These are phyloP conservation scores for Fusarium verticillioides DNA, from an alignment of 2,329 filamentous ascomycete genomes.

Conservation along the genomic window DNA sequence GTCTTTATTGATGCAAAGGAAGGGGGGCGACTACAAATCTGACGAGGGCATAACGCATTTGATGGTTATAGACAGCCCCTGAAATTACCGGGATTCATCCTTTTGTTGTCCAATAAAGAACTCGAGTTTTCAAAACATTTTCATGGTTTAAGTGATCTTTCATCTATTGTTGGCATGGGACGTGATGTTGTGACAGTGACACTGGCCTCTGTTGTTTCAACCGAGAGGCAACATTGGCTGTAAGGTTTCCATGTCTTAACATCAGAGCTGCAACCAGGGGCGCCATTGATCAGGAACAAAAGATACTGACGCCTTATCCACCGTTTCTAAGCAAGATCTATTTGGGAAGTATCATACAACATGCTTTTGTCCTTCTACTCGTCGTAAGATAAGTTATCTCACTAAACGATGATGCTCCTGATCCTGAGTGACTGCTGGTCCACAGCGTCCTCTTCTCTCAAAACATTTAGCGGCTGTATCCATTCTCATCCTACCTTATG, in stretches of 20 bases:
- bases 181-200: neutral
- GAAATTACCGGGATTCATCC: slow-evolving; percentile 54
- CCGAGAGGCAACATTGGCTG: neutral
- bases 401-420: neutral
- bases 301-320: neutral
- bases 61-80: slow-evolving; percentile 53
- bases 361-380: slow-evolving; percentile 3
- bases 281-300: neutral
- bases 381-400: neutral
- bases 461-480: neutral
- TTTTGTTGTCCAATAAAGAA: slow-evolving; percentile 55
- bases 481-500: neutral
- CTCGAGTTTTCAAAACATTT: slow-evolving; percentile 45
- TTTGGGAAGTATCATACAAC: slow-evolving; percentile 13
- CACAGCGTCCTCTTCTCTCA: neutral
- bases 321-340: slow-evolving; percentile 8
- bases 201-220: neutral
- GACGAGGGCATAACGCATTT: slow-evolving; percentile 53
- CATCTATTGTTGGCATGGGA: neutral
- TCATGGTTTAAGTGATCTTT: neutral
- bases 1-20: slow-evolving; percentile 56
- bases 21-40: slow-evolving; percentile 49
- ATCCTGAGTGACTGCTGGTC: neutral
- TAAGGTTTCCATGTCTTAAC: neutral
- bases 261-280: neutral